phyloP scores from a whole-genome alignment of 345 rosid genomes.

The Hibiscus mutabilis region DNA sequence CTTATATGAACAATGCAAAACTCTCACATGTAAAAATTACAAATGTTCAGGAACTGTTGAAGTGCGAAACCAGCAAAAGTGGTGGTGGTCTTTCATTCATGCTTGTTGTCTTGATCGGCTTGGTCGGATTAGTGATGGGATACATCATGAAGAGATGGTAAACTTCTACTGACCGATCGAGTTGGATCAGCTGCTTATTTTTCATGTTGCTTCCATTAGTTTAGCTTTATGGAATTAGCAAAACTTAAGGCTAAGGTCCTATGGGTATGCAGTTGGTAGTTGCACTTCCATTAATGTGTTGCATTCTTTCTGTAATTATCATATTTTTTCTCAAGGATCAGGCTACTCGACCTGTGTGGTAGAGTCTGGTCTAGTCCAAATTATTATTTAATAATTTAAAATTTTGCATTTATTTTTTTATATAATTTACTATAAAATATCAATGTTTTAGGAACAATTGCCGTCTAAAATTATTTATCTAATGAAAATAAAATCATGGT shows the following conservation, averaged over 20 bases:
- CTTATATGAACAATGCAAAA: neutral
- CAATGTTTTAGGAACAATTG: no score
- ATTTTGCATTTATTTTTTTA: no score
- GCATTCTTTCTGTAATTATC: neutral
- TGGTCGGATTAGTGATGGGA: slow-evolving; percentile 58
- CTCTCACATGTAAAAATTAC: slow-evolving; percentile 2
- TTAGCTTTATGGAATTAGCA: slow-evolving; percentile 27
- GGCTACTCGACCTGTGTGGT: no score
- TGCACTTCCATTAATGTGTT: neutral
- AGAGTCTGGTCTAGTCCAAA: no score
- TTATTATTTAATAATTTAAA: no score
- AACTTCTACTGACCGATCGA: neutral
- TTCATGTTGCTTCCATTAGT: slow-evolving; percentile 22
- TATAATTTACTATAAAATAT: no score
- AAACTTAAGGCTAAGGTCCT: slow-evolving; percentile 16
- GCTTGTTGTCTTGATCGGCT: slow-evolving; percentile 44
- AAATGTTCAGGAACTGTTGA: slow-evolving; percentile 43
- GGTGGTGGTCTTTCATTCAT: slow-evolving; percentile 39
- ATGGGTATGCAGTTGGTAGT: neutral
- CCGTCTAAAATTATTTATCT: neutral
- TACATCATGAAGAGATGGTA: slow-evolving; percentile 53
- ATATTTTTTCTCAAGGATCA: neutral
- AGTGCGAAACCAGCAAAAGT: slow-evolving; percentile 39
- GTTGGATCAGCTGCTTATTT: slow-evolving; percentile 7
- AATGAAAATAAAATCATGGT: neutral